Conservation (phyloP, 495 filamentous ascomycete genomes). For the Hamigera avellanea region DNA sequence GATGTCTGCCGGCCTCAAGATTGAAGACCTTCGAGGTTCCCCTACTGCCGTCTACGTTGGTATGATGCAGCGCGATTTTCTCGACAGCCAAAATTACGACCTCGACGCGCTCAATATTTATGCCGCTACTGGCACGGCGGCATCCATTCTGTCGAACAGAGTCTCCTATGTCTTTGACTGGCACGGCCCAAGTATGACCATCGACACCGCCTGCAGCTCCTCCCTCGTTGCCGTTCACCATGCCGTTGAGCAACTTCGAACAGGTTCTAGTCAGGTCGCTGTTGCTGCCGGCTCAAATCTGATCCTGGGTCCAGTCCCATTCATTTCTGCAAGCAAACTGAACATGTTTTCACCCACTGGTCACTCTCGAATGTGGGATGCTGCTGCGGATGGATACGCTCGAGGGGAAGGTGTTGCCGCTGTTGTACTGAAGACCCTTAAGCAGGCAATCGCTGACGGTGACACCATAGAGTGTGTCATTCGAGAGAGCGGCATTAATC, state of each 20-base stretch:
- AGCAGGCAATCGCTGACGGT: constrained; percentile 6
- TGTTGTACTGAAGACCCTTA: constrained; percentile 14
- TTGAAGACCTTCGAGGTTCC: constrained; percentile 9
- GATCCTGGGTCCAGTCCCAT: constrained; percentile 19
- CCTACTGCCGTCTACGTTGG: constrained; percentile 17
- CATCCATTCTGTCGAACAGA: constrained; percentile 17
- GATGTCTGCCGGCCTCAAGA: constrained; percentile 15
- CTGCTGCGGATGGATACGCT: constrained; percentile 18
- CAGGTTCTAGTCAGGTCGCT: constrained; percentile 24
- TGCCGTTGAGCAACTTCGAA: constrained; percentile 29
- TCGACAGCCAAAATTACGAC: constrained; percentile 18
- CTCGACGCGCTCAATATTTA: constrained; percentile 19
- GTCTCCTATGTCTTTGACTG: constrained; percentile 23
- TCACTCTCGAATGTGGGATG: constrained; percentile 13
- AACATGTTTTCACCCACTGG: constrained; percentile 4
- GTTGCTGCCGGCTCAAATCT: constrained; percentile 29
- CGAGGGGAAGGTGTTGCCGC: constrained; percentile 20
- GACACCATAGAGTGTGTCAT: constrained; percentile 14
- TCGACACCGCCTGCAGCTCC: constrained; percentile 25
- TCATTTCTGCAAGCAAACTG: constrained; percentile 11
- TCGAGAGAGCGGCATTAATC: constrained; percentile 12
- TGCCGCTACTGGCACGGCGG: constrained; percentile 19
- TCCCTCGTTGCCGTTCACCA: constrained; percentile 25
- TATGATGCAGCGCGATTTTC: constrained; percentile 10
- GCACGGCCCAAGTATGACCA: constrained; percentile 14